Conservation (phyloP, 768 basidiomycete species). For the Boletus subcaerulescens region DNA sequence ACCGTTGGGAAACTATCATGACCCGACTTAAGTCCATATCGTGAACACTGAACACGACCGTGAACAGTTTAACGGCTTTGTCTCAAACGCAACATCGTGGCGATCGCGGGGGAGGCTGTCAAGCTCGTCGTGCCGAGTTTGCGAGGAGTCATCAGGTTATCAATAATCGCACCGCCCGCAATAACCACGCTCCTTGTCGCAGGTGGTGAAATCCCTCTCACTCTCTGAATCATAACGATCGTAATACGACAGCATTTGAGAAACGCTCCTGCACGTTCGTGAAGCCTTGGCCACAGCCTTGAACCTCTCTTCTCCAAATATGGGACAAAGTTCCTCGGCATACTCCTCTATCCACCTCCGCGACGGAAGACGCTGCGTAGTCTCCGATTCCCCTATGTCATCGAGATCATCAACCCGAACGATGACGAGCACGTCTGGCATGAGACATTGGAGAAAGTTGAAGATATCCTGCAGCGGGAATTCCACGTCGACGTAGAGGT, state of each 20-base stretch:
- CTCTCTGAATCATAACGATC: background rate
- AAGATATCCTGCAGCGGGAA: slow-evolving; percentile 1
- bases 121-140: slow-evolving; percentile 75
- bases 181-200: slow-evolving; percentile 6
- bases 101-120: slow-evolving; percentile 68
- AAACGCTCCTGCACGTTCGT: background rate
- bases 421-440: slow-evolving; percentile 7
- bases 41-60: slow-evolving; percentile 59
- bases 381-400: background rate
- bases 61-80: slow-evolving; percentile 60
- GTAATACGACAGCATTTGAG: background rate
- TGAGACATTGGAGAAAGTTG: slow-evolving; percentile 5
- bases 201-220: slow-evolving; percentile 5
- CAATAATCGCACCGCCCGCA: slow-evolving; percentile 2
- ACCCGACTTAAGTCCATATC: slow-evolving; percentile 65
- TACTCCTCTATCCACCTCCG: slow-evolving; percentile 1
- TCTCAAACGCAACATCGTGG: slow-evolving; percentile 57
- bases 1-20: slow-evolving; percentile 66
- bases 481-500: slow-evolving; percentile 8
- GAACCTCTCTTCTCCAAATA: slow-evolving; percentile 1
- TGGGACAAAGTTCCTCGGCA: background rate
- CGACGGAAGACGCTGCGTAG: slow-evolving; percentile 3
- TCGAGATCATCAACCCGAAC: slow-evolving; percentile 1
- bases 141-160: slow-evolving; percentile 29
- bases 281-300: background rate